Conservation (phyloP, 257 asterid genomes). For the Przewalskia tangutica region DNA sequence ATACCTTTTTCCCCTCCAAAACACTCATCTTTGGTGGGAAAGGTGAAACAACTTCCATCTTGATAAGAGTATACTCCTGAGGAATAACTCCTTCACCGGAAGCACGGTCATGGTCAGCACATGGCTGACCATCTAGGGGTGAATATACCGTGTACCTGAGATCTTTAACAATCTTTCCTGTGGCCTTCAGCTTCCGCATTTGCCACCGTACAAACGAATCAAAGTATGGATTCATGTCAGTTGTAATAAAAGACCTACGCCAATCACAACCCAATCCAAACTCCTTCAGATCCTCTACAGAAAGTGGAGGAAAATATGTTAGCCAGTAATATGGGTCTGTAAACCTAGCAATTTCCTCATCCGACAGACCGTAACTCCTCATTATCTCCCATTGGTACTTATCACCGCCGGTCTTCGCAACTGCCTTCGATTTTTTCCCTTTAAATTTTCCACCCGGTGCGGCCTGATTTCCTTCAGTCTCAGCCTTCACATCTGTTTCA, state of each 20-base stretch:
- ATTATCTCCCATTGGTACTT: constrained; percentile 94
- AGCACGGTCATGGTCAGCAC: constrained; percentile 97
- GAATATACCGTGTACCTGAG: constrained; percentile 70
- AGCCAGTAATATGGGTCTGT: constrained; percentile 72
- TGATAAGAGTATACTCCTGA: constrained; percentile 86
- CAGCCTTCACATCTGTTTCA: constrained; percentile 38
- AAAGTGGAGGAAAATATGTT: constrained; percentile 77
- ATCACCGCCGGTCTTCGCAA: constrained; percentile 62
- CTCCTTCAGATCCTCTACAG: constrained; percentile 81
- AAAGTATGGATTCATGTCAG: constrained; percentile 67
- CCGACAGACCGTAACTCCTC: constrained; percentile 73
- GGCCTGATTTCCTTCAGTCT: constrained; percentile 36
- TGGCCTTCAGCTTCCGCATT: constrained; percentile 61
- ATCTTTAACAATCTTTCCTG: constrained; percentile 83
- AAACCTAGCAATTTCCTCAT: constrained; percentile 73
- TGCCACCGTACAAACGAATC: constrained; percentile 97
- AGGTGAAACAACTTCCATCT: constrained; percentile 85
- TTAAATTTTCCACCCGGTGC: constrained; percentile 69
- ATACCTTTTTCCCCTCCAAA: constrained; percentile 76
- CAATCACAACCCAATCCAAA: constrained; percentile 98
- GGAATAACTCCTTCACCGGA: constrained; percentile 98
- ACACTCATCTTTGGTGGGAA: constrained; percentile 66
- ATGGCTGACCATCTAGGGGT: constrained; percentile 91
- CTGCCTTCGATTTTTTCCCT: constrained; percentile 88
- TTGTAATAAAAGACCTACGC: constrained; percentile 84